Evolutionary conservation across 345 rosid species (phyloP).

Genomic region (Clarkia xantiana): DNA sequence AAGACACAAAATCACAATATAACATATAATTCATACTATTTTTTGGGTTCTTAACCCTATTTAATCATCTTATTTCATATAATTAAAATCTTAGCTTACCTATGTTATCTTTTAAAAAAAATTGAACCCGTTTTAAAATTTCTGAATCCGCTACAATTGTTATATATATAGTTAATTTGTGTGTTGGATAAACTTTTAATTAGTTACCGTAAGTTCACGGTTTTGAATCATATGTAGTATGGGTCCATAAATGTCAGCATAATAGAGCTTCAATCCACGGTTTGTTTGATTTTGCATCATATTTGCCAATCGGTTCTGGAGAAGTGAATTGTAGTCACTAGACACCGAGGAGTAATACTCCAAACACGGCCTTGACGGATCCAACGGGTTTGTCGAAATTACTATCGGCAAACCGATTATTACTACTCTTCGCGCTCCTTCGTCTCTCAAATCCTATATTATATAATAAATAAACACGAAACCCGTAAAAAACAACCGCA

Average conservation of each 20-base stretch:
- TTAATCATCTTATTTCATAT: too few species aligned
- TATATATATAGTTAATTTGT: too few species aligned
- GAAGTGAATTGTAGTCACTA: conserved; percentile 30
- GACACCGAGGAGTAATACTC: conserved; percentile 32
- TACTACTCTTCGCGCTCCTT: conserved; percentile 43
- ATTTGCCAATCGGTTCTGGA: conserved; percentile 29
- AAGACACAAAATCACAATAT: too few species aligned
- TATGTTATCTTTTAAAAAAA: too few species aligned
- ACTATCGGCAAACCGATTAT: conserved; percentile 40
- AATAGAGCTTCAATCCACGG: conserved; percentile 23
- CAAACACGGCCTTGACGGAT: conserved; percentile 36
- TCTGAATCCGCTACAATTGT: too few species aligned
- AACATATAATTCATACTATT: too few species aligned
- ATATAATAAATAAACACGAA: too few species aligned
- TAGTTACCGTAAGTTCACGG: conserved; percentile 25
- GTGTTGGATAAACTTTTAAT: too few species aligned
- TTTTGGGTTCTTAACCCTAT: too few species aligned
- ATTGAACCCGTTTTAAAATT: too few species aligned
- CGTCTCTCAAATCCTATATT: conserved; percentile 27
- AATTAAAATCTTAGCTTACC: too few species aligned
- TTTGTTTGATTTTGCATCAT: conserved; percentile 18
- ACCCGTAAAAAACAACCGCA: too few species aligned
- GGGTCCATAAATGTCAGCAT: conserved; percentile 24
- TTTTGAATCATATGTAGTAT: conserved; percentile 29
- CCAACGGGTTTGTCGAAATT: conserved; percentile 36